Evolutionary conservation across 2,329 filamentous ascomycete species (phyloP).

Genomic region (Bisporella sp.): DNA sequence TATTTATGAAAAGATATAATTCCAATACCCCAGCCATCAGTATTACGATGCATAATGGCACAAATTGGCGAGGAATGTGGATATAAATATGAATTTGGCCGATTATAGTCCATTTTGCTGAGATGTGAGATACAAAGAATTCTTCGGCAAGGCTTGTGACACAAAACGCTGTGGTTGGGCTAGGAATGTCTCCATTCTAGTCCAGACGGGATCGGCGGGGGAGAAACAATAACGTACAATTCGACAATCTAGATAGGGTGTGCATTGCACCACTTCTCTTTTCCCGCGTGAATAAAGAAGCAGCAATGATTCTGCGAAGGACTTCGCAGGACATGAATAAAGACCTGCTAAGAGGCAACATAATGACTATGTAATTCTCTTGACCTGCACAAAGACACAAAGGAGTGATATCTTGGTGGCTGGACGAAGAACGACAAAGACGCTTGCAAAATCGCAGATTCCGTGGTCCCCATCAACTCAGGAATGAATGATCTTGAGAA

Average conservation of each 20-base stretch:
- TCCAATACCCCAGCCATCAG: constrained; percentile 18
- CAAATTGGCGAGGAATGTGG: constrained; percentile 10
- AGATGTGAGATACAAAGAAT: constrained; percentile 7
- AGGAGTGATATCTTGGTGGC: not conserved
- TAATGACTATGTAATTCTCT: not conserved
- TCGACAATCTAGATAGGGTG: too few relatives aligned
- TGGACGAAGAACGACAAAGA: not conserved
- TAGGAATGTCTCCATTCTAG: constrained; percentile 7
- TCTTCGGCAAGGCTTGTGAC: constrained; percentile 2
- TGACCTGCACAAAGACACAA: not conserved
- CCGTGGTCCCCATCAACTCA: not conserved
- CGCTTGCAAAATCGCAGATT: not conserved
- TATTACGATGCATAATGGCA: constrained; percentile 12
- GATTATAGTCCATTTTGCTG: constrained; percentile 4
- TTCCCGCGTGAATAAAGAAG: too few relatives aligned
- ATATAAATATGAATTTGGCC: constrained; percentile 2
- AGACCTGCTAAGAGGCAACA: not conserved
- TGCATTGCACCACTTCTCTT: too few relatives aligned
- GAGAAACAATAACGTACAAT: not conserved
- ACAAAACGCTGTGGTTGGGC: not conserved
- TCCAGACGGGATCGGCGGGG: not conserved
- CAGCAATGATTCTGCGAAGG: not conserved
- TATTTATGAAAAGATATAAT: constrained; percentile 24
- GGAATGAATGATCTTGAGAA: too few relatives aligned
- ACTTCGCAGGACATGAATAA: not conserved